These are phyloP conservation scores for Haematococcus lacustris DNA, from an alignment of 139 green algal species.

Conservation along the genomic window DNA sequence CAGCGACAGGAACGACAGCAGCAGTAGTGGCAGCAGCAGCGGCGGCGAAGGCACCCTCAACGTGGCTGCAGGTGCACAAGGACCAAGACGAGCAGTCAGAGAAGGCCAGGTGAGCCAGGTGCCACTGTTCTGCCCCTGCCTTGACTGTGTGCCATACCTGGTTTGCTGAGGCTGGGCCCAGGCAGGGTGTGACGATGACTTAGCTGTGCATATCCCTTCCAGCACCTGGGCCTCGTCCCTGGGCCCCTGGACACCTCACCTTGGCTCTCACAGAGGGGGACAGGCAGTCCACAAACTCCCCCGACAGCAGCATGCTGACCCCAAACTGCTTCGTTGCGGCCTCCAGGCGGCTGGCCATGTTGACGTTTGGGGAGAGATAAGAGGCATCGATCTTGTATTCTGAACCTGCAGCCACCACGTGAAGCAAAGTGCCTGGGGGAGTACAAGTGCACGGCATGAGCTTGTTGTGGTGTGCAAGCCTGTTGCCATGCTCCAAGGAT, in stretches of 20 bases:
- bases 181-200: constrained; percentile 4
- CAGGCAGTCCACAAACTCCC: constrained; percentile 65
- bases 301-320: constrained; percentile 67
- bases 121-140: too few relatives aligned
- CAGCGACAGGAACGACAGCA: too few relatives aligned
- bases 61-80: not conserved
- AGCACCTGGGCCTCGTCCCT: too few relatives aligned
- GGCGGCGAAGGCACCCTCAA: too few relatives aligned
- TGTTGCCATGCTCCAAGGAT: too few relatives aligned
- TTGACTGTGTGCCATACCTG: too few relatives aligned
- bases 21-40: too few relatives aligned
- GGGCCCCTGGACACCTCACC: too few relatives aligned
- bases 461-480: not conserved
- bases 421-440: too few relatives aligned
- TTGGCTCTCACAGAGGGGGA: constrained; percentile 22
- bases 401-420: constrained; percentile 38
- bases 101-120: constrained; percentile 12
- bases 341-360: constrained; percentile 92
- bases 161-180: too few relatives aligned
- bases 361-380: constrained; percentile 95
- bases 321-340: constrained; percentile 94
- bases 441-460: too few relatives aligned
- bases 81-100: not conserved
- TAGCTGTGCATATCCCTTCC: not conserved
- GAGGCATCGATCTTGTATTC: constrained; percentile 95